Base-by-base conservation (phyloP, 805 yeast genomes). In the Cyberlindnera misumaiensis region DNA sequence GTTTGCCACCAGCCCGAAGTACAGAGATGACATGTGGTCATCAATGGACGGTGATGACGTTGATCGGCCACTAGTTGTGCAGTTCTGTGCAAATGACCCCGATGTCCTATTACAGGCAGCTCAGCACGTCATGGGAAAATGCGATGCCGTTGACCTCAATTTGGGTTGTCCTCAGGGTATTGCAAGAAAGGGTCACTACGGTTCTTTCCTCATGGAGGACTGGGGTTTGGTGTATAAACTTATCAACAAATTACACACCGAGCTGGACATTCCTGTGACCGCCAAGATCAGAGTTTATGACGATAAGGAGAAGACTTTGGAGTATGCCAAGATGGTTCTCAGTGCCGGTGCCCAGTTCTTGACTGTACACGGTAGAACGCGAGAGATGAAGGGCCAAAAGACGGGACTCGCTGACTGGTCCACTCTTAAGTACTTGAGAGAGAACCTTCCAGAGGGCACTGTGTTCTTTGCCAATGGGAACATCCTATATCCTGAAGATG, bases 161-260 rank as follows among this genome's bases (percentile, higher is more conserved):
- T 68, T 93, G 41, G 99, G 99, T 0, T 93, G 99, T 60, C 99
- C 99, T 0, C 99, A 93, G 60, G 96, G 96, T 2, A 93, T 93
- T 44, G 99, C 99, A 1, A 75, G 73, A 46, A 85, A 86, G 60
- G 99, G 99, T 0, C 82, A 85, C 46, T 93, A 93, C 58, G 99
- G 99, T 1, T 80, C 97, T 0, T 93, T 89, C 51, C 64, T 93
- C 39, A 90, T 89, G 96, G 99, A 93, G 41, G 96, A 93, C 53
- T 93, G 97, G 97, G 85, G 76, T 16, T 64, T 90, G 39, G 78
- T 93, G 12, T 70, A 77, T 52, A 72, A 67, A 36, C 67, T 93
- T 43, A 88, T 93, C 46, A 73, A 69, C 45, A 83, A 68, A 13
- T 66, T 90, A 37, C 95, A 88, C 59, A 73, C 70, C 0, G 78